These are phyloP conservation scores for Blastomyces emzantsi DNA, from an alignment of 2,329 filamentous ascomycete species.

Conservation along the genomic window DNA sequence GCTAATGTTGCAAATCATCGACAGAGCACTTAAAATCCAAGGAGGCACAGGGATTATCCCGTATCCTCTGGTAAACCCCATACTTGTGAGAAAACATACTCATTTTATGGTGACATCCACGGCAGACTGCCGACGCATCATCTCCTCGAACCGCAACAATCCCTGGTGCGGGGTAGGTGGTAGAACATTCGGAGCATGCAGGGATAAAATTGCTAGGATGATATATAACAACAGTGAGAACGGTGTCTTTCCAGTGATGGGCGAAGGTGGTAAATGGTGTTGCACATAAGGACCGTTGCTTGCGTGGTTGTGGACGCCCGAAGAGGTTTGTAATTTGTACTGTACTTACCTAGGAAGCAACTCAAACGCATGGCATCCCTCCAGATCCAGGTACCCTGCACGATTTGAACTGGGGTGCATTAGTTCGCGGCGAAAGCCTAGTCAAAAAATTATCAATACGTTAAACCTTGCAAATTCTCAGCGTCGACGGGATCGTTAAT, in stretches of 20 bases:
- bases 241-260: background rate
- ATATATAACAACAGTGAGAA: background rate
- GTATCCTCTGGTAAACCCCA: conserved; percentile 8
- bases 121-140: conserved; percentile 62
- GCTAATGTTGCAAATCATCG: background rate
- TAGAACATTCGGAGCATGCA: conserved; percentile 69
- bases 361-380: conserved; percentile 65
- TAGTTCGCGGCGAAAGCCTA: conserved; percentile 56
- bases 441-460: conserved; percentile 6
- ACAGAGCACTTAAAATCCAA: background rate
- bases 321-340: conserved; percentile 10
- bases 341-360: conserved; percentile 56
- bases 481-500: background rate
- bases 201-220: conserved; percentile 60
- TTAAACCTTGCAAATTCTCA: background rate
- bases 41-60: conserved; percentile 6
- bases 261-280: background rate
- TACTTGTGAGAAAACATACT: conserved; percentile 33
- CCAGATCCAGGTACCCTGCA: conserved; percentile 68
- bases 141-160: conserved; percentile 67
- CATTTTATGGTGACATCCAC: conserved; percentile 71
- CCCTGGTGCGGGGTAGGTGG: conserved; percentile 51
- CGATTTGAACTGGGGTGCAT: conserved; percentile 65
- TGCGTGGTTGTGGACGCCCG: no score
- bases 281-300: background rate